Base-by-base conservation (phyloP, 1,139 yeast species). In the Yamadazyma diddensiae region DNA sequence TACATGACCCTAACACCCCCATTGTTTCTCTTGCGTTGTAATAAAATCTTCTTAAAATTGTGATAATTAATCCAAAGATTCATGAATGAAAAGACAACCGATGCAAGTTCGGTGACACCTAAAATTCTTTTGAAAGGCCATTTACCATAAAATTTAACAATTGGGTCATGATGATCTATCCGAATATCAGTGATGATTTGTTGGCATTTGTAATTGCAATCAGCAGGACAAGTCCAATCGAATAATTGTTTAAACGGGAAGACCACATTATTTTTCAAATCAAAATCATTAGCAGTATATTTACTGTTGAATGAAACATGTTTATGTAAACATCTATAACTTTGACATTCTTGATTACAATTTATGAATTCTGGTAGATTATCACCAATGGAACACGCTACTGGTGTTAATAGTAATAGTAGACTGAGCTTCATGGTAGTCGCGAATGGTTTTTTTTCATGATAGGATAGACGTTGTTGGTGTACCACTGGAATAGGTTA, bases 141-240 rank as follows among this genome's bases (percentile, higher is more conserved):
- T 41, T 69, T 69, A 6, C 75, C 75, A 35, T 57, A 53, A 39
- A 66, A 69, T 38, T 69, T 70, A 9, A 67, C 70, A 50, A 62
- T 50, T 2, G 55, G 53, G 10, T 45, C 40, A 2, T 55, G 53
- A 0, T 36, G 26, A 6, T 18, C 17, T 14, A 38, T 33, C 21
- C 70, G 43, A 17, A 42, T 42, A 20, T 52, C 46, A 4, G 70
- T 62, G 21, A 67, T 45, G 9, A 55, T 39, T 38, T 65, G 73
- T 39, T 57, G 68, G 42, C 75, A 69, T 36, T 65, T 59, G 42
- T 69, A 69, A 36, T 56, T 53, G 45, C 75, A 69, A 37, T 68
- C 65, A 39, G 59, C 55, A 1, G 33, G 39, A 42, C 73, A 68
- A 34, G 57, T 55, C 75, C 75, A 69, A 3, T 28, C 41, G 31